Base-by-base conservation (phyloP, 2,329 filamentous ascomycete species). In the Chaetomiaceae sp. region DNA sequence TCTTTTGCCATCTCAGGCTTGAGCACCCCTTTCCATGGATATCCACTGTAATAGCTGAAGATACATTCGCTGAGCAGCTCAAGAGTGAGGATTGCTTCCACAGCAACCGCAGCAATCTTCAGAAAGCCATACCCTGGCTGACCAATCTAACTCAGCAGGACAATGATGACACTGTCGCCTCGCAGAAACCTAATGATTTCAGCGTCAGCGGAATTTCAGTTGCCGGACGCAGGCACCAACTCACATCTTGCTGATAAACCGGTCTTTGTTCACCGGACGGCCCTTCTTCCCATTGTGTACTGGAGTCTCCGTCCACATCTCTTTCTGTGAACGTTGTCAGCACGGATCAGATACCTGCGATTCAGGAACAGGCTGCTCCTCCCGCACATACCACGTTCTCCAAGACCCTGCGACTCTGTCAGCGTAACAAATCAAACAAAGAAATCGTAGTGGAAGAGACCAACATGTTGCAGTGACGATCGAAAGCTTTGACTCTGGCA, bases 301-400 rank as follows among this genome's bases (percentile, higher is more conserved):
- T 39, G 91, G 89, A 46, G 86, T 93, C 72, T 98, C 93, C 9
- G 90, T 96, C 93, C 93, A 98, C 91, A 98, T 97, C 73, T 98
- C 93, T 76, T 94, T 94, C 35, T 55, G 48, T 35, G 36, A 2
- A 7, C 6, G 35, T 4, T 8, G 33, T 54, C 38, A 53, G 54
- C 15, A 35, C 37, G 22, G 6, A 24, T 24, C 22, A n/a, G n/a
- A n/a, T n/a, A n/a, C n/a, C 22, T 9, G 22, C 22, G 9, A 9
- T 24, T 24, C 9, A 24, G 6, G 22, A n/a, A 14, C 37, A 36
- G n/a, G 24, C 8, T 32, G 3, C 15, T 7, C 15, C 22, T 7
- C 6, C 30, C 34, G 19, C 34, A 56, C 54, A 45, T 51, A 56
- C 53, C 41, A 63, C 61, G 38, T 64, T 65, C 59, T 65, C 63